These are phyloP conservation scores for Termitomyces sp. DNA, from an alignment of 768 basidiomycete genomes.

Conservation along the genomic window DNA sequence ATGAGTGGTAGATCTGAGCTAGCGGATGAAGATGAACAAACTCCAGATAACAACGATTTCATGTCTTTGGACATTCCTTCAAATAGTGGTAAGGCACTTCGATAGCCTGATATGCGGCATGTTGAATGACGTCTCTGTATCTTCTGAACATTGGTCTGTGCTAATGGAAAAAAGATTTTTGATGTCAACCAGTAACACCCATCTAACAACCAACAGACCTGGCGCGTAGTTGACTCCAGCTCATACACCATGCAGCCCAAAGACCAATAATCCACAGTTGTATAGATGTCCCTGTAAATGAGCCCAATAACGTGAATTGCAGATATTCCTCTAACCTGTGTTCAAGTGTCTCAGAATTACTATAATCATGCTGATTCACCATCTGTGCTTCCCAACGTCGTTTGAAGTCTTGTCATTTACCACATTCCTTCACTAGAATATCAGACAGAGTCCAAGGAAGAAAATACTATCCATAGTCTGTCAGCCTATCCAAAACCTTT, in stretches of 20 bases:
- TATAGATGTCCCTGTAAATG: background rate
- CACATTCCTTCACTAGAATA: background rate
- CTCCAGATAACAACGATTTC: background rate
- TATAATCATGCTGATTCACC: background rate
- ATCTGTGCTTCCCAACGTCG: background rate
- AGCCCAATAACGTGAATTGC: background rate
- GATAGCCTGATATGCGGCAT: background rate
- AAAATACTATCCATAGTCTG: background rate
- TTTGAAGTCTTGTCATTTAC: background rate
- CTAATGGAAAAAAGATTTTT: background rate
- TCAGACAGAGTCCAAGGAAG: background rate
- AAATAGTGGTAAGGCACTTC: background rate
- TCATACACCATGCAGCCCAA: slow-evolving; percentile 4
- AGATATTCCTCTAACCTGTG: background rate
- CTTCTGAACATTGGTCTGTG: background rate
- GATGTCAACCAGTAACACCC: background rate
- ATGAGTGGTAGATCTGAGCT: background rate
- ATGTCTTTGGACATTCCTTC: background rate
- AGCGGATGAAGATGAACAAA: background rate
- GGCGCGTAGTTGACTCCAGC: background rate
- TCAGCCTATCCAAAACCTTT: background rate
- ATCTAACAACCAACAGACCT: background rate
- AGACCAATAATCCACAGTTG: slow-evolving; percentile 2
- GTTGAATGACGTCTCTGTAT: background rate
- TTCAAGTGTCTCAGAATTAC: background rate